Percentiles rank a stretch among this genome's conserved stretches.
Evolutionary conservation across 2,329 filamentous ascomycete genomes (phyloP).

Genomic region (Mollisiaceae sp.): DNA sequence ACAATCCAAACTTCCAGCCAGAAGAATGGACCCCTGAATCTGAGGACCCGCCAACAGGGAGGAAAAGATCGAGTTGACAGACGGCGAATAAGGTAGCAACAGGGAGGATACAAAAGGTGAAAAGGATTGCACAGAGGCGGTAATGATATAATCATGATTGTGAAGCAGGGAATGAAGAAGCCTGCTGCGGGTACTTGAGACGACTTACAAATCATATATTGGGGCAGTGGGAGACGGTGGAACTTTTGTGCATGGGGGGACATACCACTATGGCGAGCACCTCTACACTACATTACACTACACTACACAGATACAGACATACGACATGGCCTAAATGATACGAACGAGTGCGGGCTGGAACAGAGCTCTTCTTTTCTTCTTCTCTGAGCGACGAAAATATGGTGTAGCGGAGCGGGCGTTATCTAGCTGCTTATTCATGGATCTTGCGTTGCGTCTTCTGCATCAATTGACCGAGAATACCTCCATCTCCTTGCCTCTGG

Average conservation of each 20-base stretch:
- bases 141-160: not conserved
- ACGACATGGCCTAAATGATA: not conserved
- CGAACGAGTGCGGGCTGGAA: not conserved
- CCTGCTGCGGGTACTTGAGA: not conserved
- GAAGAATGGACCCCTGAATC: conserved; percentile 52
- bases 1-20: conserved; percentile 66
- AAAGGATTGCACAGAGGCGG: not conserved
- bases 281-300: not conserved
- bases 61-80: conserved; percentile 33
- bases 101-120: conserved; percentile 4
- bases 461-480: conserved; percentile 1
- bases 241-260: not conserved
- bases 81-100: conserved; percentile 16
- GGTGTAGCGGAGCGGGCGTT: conserved; percentile 5
- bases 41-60: conserved; percentile 35
- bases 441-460: not conserved
- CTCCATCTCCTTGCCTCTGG: not conserved
- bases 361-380: not conserved
- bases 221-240: not conserved
- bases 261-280: not conserved
- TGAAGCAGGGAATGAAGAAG: not conserved
- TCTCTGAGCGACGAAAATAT: not conserved
- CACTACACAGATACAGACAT: not conserved
- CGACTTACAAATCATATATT: conserved; percentile 2
- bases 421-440: conserved; percentile 1